Conservation (phyloP, 257 asterid species). For the Vinca minor region DNA sequence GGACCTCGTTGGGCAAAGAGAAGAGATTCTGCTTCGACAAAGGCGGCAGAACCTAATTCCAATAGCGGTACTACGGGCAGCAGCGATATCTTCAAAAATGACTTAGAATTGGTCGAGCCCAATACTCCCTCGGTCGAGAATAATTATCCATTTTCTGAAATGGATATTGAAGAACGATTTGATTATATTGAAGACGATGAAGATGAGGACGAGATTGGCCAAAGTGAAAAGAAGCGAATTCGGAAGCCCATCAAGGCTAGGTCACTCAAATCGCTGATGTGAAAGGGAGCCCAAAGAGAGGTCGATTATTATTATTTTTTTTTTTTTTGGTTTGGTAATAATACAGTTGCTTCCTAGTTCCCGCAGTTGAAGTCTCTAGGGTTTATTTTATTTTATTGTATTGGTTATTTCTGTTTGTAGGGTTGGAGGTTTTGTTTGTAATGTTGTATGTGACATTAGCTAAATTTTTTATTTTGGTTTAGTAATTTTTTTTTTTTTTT, state of each 20-base stretch:
- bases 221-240: slow-evolving; percentile 31
- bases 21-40: slow-evolving; percentile 25
- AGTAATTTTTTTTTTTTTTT: too few species aligned
- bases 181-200: slow-evolving; percentile 28
- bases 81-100: too few species aligned
- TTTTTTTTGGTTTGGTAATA: not conserved
- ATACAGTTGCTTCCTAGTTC: not conserved
- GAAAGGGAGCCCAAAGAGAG: not conserved
- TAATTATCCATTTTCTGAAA: too few species aligned
- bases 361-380: not conserved
- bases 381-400: not conserved
- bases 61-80: not conserved
- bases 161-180: too few species aligned
- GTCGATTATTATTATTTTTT: too few species aligned
- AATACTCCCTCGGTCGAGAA: not conserved
- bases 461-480: too few species aligned
- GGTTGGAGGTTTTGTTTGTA: too few species aligned
- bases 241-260: slow-evolving; percentile 67
- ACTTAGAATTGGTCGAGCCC: slow-evolving; percentile 1
- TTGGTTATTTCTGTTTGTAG: too few species aligned
- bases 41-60: slow-evolving; percentile 3
- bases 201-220: slow-evolving; percentile 7
- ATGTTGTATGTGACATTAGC: too few species aligned
- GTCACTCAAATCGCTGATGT: slow-evolving; percentile 73
- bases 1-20: slow-evolving; percentile 67